A percentile compares a stretch with the other conserved stretches of the same genome.
Evolutionary conservation across 495 filamentous ascomycete species (phyloP).

Genomic region (Neurospora sp.): DNA sequence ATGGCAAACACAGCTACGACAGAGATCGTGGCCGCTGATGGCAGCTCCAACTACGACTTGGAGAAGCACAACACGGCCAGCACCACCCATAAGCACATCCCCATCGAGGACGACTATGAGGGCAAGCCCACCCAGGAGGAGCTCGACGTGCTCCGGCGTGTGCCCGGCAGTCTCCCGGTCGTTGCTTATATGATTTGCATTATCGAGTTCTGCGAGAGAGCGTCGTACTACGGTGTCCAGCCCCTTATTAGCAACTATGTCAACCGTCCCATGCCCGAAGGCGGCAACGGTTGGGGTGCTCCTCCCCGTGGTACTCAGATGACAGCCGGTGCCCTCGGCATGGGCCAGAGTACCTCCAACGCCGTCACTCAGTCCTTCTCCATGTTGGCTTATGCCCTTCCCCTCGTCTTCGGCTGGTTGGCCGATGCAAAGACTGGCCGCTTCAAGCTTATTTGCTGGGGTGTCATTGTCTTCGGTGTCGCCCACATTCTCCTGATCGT

Average conservation of each 20-base stretch:
- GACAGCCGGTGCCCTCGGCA: slow-evolving; percentile 47
- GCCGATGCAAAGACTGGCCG: slow-evolving; percentile 49
- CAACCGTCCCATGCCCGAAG: slow-evolving; percentile 42
- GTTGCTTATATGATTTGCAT: slow-evolving; percentile 46
- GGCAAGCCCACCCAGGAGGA: slow-evolving; percentile 51
- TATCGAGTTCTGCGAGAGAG: slow-evolving; percentile 52
- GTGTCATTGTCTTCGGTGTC: slow-evolving; percentile 51
- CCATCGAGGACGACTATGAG: slow-evolving; percentile 32
- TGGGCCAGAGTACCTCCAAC: slow-evolving; percentile 51
- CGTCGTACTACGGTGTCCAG: slow-evolving; percentile 48
- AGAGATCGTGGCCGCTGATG: neutral
- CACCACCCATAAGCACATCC: slow-evolving; percentile 14
- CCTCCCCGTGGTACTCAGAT: slow-evolving; percentile 42
- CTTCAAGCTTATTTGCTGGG: slow-evolving; percentile 52
- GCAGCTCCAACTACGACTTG: neutral
- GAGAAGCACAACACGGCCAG: slow-evolving; percentile 11
- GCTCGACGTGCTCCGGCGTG: slow-evolving; percentile 40
- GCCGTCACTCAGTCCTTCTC: slow-evolving; percentile 49
- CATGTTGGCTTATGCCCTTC: slow-evolving; percentile 50
- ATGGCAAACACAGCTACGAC: neutral
- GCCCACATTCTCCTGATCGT: slow-evolving; percentile 55
- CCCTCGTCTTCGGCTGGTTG: slow-evolving; percentile 46
- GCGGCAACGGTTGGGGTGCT: slow-evolving; percentile 53
- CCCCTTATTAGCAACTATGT: slow-evolving; percentile 50
- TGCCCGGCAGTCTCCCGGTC: slow-evolving; percentile 42